Percentiles rank a stretch among this genome's conserved stretches.
Evolutionary conservation across 306 rosid species (phyloP).

Genomic region (Lotus japonicus): DNA sequence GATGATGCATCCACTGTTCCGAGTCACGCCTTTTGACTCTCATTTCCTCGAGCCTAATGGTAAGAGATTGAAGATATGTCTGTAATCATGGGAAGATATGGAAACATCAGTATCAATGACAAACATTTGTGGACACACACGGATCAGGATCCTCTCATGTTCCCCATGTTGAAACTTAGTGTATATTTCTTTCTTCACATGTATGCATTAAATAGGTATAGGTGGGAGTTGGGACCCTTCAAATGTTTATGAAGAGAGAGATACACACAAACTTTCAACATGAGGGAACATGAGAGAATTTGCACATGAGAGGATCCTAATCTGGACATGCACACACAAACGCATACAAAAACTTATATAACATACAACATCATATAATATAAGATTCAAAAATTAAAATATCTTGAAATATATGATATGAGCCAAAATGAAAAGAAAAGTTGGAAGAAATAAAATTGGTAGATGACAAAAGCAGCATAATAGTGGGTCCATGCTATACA

Average conservation of each 20-base stretch:
- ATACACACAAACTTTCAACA: no score
- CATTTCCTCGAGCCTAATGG: constrained; percentile 97
- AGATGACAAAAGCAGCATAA: neutral
- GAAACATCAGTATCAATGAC: constrained; percentile 17
- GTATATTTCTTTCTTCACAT: no score
- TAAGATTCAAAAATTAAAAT: neutral
- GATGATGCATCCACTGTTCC: constrained; percentile 99
- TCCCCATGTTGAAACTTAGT: no score
- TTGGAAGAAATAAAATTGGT: neutral
- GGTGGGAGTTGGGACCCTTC: no score
- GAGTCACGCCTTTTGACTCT: constrained; percentile 97
- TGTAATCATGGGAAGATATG: constrained; percentile 38
- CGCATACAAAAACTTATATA: no score
- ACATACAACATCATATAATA: neutral
- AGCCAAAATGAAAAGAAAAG: neutral
- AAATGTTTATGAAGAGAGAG: no score
- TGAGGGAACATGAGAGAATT: no score
- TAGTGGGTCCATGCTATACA: neutral
- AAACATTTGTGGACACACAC: no score
- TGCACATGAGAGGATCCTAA: no score
- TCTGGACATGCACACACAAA: no score
- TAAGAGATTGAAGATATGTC: constrained; percentile 98
- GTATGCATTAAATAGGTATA: no score
- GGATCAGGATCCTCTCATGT: no score
- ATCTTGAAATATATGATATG: neutral